Evolutionary conservation across 2,329 filamentous ascomycete genomes (phyloP).

Genomic region (Aspergillus pseudoglaucus): DNA sequence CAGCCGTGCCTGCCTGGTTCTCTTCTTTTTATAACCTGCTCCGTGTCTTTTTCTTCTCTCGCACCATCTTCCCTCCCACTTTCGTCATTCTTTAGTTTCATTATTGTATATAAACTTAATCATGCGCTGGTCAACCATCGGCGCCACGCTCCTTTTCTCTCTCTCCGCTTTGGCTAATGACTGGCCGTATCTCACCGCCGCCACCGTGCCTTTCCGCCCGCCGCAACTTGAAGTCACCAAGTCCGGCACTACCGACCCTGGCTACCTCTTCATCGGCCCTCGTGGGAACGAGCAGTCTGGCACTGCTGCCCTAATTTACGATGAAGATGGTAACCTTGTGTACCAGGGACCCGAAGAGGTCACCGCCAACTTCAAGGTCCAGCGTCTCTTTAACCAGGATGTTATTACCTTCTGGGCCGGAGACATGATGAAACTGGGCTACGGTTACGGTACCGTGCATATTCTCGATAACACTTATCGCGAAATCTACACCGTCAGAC

Average conservation of each 20-base stretch:
- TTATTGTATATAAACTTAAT: conserved; percentile 2
- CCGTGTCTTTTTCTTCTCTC: too few species aligned
- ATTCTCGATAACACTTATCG: conserved; percentile 29
- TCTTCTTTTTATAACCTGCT: too few species aligned
- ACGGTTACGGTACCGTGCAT: conserved; percentile 24
- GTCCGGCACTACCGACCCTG: conserved; percentile 23
- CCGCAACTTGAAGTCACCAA: conserved; percentile 26
- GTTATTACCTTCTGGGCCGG: conserved; percentile 35
- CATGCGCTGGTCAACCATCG: conserved; percentile 2
- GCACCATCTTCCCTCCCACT: not conserved
- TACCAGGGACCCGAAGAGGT: conserved; percentile 29
- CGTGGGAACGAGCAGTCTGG: conserved; percentile 21
- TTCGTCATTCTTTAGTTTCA: not conserved
- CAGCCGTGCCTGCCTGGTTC: too few species aligned
- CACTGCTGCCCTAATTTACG: conserved; percentile 30
- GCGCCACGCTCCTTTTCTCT: conserved; percentile 11
- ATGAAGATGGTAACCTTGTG: conserved; percentile 28
- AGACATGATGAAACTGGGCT: conserved; percentile 19
- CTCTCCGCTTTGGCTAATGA: conserved; percentile 11
- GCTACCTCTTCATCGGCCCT: conserved; percentile 30
- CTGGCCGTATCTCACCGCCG: conserved; percentile 12
- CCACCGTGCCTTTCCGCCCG: conserved; percentile 15
- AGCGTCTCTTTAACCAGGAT: conserved; percentile 25
- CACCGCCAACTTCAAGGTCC: conserved; percentile 29
- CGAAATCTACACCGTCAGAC: conserved; percentile 26